These are phyloP conservation scores for Guyanaporus albipodus DNA, from an alignment of 768 basidiomycete species.

Conservation along the genomic window DNA sequence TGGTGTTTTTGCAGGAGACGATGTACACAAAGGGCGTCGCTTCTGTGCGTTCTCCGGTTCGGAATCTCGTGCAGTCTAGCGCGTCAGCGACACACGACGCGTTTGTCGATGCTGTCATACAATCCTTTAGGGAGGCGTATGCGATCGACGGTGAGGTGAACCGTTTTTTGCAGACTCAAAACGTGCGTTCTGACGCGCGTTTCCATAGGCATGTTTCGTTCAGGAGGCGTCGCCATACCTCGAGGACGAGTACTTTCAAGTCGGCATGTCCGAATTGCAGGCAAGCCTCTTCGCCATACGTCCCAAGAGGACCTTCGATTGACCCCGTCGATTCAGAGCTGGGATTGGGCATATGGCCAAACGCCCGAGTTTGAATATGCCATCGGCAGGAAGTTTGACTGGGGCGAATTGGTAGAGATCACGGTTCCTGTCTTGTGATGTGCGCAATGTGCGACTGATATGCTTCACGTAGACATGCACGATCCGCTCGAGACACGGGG, in stretches of 20 bases:
- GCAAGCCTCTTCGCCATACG: conserved; percentile 36
- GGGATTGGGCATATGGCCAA: conserved; percentile 93
- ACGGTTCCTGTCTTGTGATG: conserved; percentile 8
- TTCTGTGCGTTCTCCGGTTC: conserved; percentile 90
- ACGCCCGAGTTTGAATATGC: conserved; percentile 88
- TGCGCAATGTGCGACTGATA: too few species aligned
- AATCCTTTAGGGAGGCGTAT: conserved; percentile 65
- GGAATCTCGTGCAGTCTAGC: conserved; percentile 65
- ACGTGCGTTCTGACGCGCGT: background rate
- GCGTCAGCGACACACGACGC: conserved; percentile 54
- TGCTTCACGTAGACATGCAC: conserved; percentile 36
- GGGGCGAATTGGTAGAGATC: conserved; percentile 47
- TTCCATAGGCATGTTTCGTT: conserved; percentile 38
- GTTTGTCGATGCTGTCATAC: conserved; percentile 67
- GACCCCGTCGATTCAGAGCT: conserved; percentile 51
- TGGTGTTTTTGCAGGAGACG: conserved; percentile 47
- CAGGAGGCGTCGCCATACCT: conserved; percentile 44
- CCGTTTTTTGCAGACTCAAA: background rate
- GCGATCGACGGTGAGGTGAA: conserved; percentile 34
- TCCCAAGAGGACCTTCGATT: background rate
- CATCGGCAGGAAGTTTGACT: conserved; percentile 40
- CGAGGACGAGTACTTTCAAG: conserved; percentile 54
- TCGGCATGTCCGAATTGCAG: conserved; percentile 70
- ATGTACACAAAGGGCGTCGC: conserved; percentile 84
- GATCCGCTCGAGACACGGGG: conserved; percentile 63